Base-by-base conservation (phyloP, 1,284 basidiomycete genomes). In the Cutaneotrichosporon cavernicola region DNA sequence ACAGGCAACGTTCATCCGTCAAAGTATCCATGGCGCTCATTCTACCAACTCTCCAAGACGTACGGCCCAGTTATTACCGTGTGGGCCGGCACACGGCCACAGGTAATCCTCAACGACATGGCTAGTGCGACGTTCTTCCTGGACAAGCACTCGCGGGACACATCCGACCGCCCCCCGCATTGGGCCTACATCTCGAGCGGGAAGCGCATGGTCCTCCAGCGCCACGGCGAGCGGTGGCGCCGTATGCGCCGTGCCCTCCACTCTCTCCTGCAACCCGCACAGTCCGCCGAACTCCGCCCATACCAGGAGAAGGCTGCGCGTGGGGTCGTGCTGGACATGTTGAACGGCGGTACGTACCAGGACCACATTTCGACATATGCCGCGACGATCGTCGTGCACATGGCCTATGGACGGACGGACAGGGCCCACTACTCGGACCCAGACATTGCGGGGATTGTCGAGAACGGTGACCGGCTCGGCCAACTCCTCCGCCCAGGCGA, bases 401-500 rank as follows among this genome's bases (percentile, higher is more conserved):
- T 89, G 55, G 85, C 88, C 8, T 89, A 89, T 66, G 88, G 88
- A 0, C 87, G 86, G 64, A 78, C 82, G 38, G 81, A 65, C 72
- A 84, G 59, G 10, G 84, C 83, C 47, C 81, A 77, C 0, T 85
- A 83, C 64, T 79, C 84, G 4, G 88, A 89, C 68, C 85, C 84
- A 0, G 86, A 87, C 40, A 83, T 90, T 2, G 65, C 77, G 18
- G 81, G 83, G 21, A 83, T 89, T 49, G 85, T 84, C 58, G 78
- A 82, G 14, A 82, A 81, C 40, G 74, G 86, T 9, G 77, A 79
- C 2, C 81, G 85, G 18, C 78, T 89, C 10, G 83, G 85, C 4
- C 72, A 76, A 11, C 82, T 82, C 0, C 77, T 88, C 56, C 82
- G 83, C 0, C 87, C 87, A 0, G 87, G 87, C 0, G 73, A 83